Conservation (phyloP, 352 stramenopile species). For the Phytophthora sp. region DNA sequence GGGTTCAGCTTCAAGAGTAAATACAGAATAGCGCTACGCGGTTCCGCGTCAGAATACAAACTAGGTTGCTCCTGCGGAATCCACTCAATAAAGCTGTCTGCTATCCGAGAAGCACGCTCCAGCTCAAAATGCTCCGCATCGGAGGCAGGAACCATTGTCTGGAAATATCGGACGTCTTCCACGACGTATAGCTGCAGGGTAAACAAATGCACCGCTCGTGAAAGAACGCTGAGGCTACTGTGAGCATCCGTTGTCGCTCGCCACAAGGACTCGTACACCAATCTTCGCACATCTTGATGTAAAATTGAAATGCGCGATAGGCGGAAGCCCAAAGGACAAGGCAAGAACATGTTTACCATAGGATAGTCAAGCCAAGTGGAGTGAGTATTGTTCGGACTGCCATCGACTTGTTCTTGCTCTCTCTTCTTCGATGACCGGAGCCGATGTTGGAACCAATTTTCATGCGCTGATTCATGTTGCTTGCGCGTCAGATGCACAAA, state of each 20-base stretch:
- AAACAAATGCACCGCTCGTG: slow-evolving; percentile 77
- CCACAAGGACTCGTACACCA: slow-evolving; percentile 81
- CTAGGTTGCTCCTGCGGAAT: slow-evolving; percentile 53
- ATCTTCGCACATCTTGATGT: slow-evolving; percentile 54
- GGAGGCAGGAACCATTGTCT: slow-evolving; percentile 49
- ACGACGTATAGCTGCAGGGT: slow-evolving; percentile 87
- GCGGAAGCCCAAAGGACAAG: slow-evolving; percentile 66
- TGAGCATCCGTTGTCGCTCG: slow-evolving; percentile 60
- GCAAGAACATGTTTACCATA: slow-evolving; percentile 83
- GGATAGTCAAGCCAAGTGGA: slow-evolving; percentile 84
- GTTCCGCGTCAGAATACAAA: slow-evolving; percentile 31
- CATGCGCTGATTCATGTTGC: slow-evolving; percentile 86
- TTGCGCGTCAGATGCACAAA: slow-evolving; percentile 89
- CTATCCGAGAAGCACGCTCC: slow-evolving; percentile 46
- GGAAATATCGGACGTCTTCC: slow-evolving; percentile 71
- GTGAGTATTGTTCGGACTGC: slow-evolving; percentile 63
- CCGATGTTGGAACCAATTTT: slow-evolving; percentile 88
- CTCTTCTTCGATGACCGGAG: slow-evolving; percentile 69
- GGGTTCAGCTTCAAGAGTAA: slow-evolving; percentile 78
- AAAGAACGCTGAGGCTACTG: slow-evolving; percentile 70
- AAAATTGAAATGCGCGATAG: slow-evolving; percentile 67
- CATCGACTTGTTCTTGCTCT: slow-evolving; percentile 68
- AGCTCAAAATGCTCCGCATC: slow-evolving; percentile 52
- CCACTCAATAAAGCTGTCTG: slow-evolving; percentile 67
- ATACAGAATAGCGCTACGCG: slow-evolving; percentile 52